These are phyloP conservation scores for Cadophora gregata DNA, from an alignment of 2,329 filamentous ascomycete species.

Conservation along the genomic window DNA sequence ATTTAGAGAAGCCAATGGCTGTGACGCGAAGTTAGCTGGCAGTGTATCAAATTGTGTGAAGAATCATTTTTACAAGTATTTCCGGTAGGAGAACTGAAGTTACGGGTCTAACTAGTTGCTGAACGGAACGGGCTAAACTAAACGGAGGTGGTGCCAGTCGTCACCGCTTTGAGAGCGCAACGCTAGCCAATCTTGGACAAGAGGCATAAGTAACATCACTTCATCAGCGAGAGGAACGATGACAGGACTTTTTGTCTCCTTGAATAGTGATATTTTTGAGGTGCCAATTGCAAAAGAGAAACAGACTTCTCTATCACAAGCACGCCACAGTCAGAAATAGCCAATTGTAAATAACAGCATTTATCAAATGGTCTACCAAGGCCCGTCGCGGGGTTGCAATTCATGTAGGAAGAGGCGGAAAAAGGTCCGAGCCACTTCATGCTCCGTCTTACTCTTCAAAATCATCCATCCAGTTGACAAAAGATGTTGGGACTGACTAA, in stretches of 20 bases:
- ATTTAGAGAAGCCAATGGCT: too few relatives aligned
- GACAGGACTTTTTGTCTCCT: neutral
- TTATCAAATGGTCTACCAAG: slow-evolving; percentile 24
- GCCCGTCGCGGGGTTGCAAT: slow-evolving; percentile 36
- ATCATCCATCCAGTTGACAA: neutral
- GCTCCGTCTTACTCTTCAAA: neutral
- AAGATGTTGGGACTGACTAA: slow-evolving; percentile 12
- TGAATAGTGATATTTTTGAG: neutral
- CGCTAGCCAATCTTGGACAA: neutral
- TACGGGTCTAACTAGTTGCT: too few relatives aligned
- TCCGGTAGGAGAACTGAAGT: too few relatives aligned
- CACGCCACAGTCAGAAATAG: neutral
- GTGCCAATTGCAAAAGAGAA: too few relatives aligned
- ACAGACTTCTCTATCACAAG: neutral
- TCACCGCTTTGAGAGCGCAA: slow-evolving; percentile 1
- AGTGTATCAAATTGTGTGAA: too few relatives aligned
- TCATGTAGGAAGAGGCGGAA: slow-evolving; percentile 36
- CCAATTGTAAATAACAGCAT: neutral
- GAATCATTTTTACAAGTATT: too few relatives aligned
- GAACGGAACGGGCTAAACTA: too few relatives aligned
- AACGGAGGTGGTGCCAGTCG: too few relatives aligned
- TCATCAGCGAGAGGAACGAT: neutral
- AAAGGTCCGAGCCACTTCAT: slow-evolving; percentile 28
- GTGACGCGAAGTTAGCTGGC: too few relatives aligned
- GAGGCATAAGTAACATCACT: neutral